phyloP scores from a whole-genome alignment of 2,329 filamentous ascomycete species.

The Ophiostoma ips region DNA sequence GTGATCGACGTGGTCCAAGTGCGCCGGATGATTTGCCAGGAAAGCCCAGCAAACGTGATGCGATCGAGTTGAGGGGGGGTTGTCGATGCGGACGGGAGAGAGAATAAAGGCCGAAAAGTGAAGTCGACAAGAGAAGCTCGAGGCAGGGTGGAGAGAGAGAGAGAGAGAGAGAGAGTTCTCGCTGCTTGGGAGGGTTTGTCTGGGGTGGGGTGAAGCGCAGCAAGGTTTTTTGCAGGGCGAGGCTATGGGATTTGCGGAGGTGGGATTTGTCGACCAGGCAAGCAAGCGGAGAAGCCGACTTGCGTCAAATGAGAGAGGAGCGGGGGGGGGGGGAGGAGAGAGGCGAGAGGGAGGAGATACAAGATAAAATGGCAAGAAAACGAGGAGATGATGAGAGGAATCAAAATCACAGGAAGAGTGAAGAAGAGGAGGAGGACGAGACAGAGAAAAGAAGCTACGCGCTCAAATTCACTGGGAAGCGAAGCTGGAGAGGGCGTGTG shows the following conservation, averaged over 20 bases:
- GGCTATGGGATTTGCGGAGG: not conserved
- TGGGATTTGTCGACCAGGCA: too few relatives aligned
- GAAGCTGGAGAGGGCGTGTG: not conserved
- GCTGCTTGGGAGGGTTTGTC: not conserved
- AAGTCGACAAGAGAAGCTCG: too few relatives aligned
- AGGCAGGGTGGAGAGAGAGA: not conserved
- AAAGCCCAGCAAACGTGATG: slow-evolving; percentile 5
- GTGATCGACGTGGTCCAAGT: not conserved
- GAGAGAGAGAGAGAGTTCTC: slow-evolving; percentile 3
- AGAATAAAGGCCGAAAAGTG: not conserved
- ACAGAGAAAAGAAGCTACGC: too few relatives aligned
- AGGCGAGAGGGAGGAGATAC: too few relatives aligned
- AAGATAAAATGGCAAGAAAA: too few relatives aligned
- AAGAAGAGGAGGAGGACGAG: too few relatives aligned
- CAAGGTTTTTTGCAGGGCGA: slow-evolving; percentile 4
- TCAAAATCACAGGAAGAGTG: too few relatives aligned
- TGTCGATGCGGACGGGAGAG: not conserved
- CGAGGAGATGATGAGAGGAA: too few relatives aligned
- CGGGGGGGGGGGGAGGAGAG: too few relatives aligned
- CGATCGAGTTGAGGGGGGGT: not conserved
- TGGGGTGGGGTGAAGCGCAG: slow-evolving; percentile 4
- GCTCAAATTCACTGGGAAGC: too few relatives aligned
- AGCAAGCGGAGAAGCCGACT: too few relatives aligned
- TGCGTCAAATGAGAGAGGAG: too few relatives aligned
- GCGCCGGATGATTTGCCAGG: slow-evolving; percentile 3